These are phyloP conservation scores for Candida quercuum DNA, from an alignment of 805 yeast species.

Conservation along the genomic window DNA sequence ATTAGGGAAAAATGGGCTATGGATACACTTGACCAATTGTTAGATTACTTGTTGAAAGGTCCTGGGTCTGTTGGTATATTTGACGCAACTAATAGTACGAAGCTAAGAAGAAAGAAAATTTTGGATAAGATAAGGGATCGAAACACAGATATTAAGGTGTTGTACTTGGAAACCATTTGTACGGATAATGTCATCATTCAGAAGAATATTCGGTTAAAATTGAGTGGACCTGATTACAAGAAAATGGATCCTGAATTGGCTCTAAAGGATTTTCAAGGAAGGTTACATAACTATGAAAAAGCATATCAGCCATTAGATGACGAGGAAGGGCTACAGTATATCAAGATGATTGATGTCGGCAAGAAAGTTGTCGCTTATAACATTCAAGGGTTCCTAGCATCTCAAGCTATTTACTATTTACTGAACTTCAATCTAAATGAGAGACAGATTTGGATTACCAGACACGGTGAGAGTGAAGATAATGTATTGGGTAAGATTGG, in stretches of 20 bases:
- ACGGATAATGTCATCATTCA: constrained; percentile 75
- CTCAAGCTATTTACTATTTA: constrained; percentile 87
- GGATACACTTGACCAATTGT: constrained; percentile 80
- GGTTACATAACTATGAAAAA: constrained; percentile 77
- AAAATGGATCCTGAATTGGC: constrained; percentile 81
- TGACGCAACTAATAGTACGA: constrained; percentile 80
- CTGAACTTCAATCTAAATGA: constrained; percentile 84
- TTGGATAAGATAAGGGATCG: constrained; percentile 51
- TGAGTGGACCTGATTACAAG: constrained; percentile 89
- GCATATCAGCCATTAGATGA: constrained; percentile 91
- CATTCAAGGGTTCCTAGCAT: constrained; percentile 82
- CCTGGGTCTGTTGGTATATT: constrained; percentile 90
- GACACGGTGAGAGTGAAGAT: constrained; percentile 91
- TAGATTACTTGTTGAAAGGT: constrained; percentile 75
- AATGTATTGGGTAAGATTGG: constrained; percentile 85
- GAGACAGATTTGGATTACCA: constrained; percentile 89
- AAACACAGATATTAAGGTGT: constrained; percentile 63
- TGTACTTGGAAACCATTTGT: constrained; percentile 84
- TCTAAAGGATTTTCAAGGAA: constrained; percentile 70
- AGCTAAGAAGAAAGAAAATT: constrained; percentile 54
- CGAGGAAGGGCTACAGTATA: constrained; percentile 69
- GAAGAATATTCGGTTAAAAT: constrained; percentile 75
- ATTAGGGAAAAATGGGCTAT: constrained; percentile 93
- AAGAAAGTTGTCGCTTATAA: constrained; percentile 89
- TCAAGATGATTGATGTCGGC: constrained; percentile 95